These are phyloP conservation scores for Venturia effusa DNA, from an alignment of 2,329 filamentous ascomycete species.

Conservation along the genomic window DNA sequence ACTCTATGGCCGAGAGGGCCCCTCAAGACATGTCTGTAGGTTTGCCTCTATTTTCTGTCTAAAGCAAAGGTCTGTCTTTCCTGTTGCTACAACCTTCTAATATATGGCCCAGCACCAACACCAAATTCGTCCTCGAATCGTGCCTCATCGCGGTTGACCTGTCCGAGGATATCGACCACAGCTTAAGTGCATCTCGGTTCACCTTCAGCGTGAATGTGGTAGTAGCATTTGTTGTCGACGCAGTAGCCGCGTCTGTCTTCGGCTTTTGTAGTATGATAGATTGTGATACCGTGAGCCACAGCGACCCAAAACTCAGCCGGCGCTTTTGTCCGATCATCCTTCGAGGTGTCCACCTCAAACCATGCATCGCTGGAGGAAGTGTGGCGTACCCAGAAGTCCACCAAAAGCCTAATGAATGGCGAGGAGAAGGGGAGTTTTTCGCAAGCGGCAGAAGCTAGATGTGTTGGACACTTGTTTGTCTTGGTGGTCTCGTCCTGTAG, in stretches of 20 bases:
- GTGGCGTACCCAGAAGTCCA: neutral
- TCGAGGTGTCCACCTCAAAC: neutral
- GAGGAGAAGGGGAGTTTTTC: neutral
- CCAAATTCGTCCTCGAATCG: too few species aligned
- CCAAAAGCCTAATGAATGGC: neutral
- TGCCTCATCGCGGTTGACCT: too few species aligned
- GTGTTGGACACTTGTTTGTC: neutral
- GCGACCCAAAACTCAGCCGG: neutral
- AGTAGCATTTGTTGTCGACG: neutral
- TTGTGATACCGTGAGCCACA: neutral
- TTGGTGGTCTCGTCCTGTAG: neutral
- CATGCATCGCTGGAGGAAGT: neutral
- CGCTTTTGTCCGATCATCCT: neutral
- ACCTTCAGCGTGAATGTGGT: neutral
- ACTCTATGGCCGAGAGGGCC: too few species aligned
- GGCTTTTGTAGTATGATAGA: neutral
- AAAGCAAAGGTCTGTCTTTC: too few species aligned
- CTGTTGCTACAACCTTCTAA: too few species aligned
- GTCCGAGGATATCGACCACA: too few species aligned
- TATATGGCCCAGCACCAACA: too few species aligned
- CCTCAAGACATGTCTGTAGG: too few species aligned
- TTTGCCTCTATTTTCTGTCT: too few species aligned
- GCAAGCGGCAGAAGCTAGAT: neutral
- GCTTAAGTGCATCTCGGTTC: neutral
- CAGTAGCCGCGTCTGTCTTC: neutral